A percentile compares a stretch with the other conserved stretches of the same genome.
Evolutionary conservation across 2,329 filamentous ascomycete genomes (phyloP).

Genomic region (Nakataea oryzae): DNA sequence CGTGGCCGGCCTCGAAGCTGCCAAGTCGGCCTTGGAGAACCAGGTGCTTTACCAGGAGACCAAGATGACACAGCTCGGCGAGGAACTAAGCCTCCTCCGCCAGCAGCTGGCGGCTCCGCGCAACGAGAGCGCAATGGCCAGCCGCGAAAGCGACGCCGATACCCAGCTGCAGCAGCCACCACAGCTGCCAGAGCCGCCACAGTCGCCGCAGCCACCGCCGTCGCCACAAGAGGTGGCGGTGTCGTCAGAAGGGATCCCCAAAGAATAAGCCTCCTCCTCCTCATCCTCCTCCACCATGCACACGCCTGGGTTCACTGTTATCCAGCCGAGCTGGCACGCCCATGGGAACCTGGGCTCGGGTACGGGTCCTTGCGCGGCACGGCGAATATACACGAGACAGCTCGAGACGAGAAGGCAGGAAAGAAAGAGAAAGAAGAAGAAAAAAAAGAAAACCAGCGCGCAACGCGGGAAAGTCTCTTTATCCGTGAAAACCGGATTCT

Average conservation of each 20-base stretch:
- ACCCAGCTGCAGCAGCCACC: not conserved
- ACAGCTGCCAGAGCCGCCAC: not conserved
- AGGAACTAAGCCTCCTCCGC: constrained; percentile 9
- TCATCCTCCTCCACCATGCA: not conserved
- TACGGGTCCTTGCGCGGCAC: not conserved
- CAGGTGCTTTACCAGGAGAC: constrained; percentile 23
- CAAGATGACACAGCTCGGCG: constrained; percentile 17
- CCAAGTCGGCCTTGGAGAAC: constrained; percentile 24
- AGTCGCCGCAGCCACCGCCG: not conserved
- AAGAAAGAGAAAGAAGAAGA: too few relatives aligned
- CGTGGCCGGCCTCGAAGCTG: constrained; percentile 24
- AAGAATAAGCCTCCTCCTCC: not conserved
- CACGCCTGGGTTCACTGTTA: not conserved
- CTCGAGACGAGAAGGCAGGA: not conserved
- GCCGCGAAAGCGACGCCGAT: constrained; percentile 2
- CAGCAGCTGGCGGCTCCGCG: constrained; percentile 7
- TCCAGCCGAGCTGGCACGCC: too few relatives aligned
- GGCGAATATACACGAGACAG: not conserved
- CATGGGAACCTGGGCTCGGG: not conserved
- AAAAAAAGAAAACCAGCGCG: too few relatives aligned
- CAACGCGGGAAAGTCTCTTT: not conserved
- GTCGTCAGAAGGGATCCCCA: not conserved
- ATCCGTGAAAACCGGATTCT: not conserved
- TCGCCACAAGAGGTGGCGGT: not conserved
- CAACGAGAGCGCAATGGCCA: constrained; percentile 11